Base-by-base conservation (phyloP, 1,139 yeast species). In the Arxiozyma heterogenica region DNA sequence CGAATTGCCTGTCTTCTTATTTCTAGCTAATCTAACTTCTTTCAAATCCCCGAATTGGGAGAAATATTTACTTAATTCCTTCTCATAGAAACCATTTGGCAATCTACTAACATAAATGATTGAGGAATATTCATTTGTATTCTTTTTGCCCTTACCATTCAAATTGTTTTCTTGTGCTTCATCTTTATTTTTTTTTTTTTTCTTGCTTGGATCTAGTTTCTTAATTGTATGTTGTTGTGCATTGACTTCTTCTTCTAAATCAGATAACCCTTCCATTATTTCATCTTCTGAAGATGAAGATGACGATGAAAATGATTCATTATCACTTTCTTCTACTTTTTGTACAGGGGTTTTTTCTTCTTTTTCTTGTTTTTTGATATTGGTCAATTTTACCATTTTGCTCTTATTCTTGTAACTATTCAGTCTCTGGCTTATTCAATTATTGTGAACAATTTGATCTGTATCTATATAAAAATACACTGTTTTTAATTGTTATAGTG, bases 41-140 rank as follows among this genome's bases (percentile, higher is more conserved):
- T 81, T 75, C 57, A 93, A 83, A 48, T 80, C 82, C 56, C 98
- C 98, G 73, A 93, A 93, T 73, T 93, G 98, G 52, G 80, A 72
- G 68, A 93, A 93, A 73, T 93, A 93, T 64, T 81, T 79, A 59
- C 78, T 78, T 53, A 74, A 57, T 72, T 93, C 96, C 45, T 73
- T 75, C 71, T 93, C 98, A 65, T 89, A 84, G 74, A 93, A 90
- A 52, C 96, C 96, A 62, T 84, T 83, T 47, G 98, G 98, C 61
- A 93, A 79, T 69, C 98, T 82, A 53, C 98, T 97, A 49, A 93
- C 79, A 71, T 91, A 93, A 58, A 93, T 75, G 53, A 89, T 88
- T 44, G 95, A 94, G 43, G 72, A 70, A 20, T 67, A 67, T 21
- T 64, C 67, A 27, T 62, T 66, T 15, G n/a, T 34, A 15, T 34